phyloP scores from a whole-genome alignment of 108 stramenopile genomes.

The Skeletonema menzelii region DNA sequence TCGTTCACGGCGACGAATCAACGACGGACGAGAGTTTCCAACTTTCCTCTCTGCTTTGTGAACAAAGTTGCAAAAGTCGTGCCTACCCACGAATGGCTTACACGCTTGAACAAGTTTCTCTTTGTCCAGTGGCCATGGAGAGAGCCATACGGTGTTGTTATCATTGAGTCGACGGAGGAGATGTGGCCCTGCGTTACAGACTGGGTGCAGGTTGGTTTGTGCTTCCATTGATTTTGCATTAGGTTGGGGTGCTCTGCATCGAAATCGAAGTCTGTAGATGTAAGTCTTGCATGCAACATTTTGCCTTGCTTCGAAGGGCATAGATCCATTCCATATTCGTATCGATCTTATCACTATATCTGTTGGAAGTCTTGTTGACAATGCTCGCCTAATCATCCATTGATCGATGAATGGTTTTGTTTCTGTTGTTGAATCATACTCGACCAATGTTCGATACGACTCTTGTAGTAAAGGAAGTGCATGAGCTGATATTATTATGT shows the following conservation, averaged over 20 bases:
- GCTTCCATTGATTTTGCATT: not conserved
- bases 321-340: slow-evolving; percentile 29
- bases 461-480: slow-evolving; percentile 22
- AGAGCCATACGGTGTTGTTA: slow-evolving; percentile 58
- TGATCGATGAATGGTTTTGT: slow-evolving; percentile 18
- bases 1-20: not conserved
- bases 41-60: slow-evolving; percentile 62
- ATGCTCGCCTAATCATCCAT: slow-evolving; percentile 66
- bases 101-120: slow-evolving; percentile 48
- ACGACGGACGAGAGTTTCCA: slow-evolving; percentile 16
- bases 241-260: not conserved
- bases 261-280: slow-evolving; percentile 71
- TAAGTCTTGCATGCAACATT: slow-evolving; percentile 63
- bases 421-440: not conserved
- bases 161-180: slow-evolving; percentile 51
- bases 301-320: slow-evolving; percentile 67
- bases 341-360: slow-evolving; percentile 62
- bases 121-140: slow-evolving; percentile 75
- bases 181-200: slow-evolving; percentile 61
- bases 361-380: slow-evolving; percentile 72
- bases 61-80: slow-evolving; percentile 74
- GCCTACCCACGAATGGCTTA: slow-evolving; percentile 51
- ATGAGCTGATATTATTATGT: not conserved
- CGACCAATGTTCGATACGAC: slow-evolving; percentile 19
- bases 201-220: slow-evolving; percentile 43